Base-by-base conservation (phyloP, 2,329 filamentous ascomycete genomes). In the Cercospora berteroae region DNA sequence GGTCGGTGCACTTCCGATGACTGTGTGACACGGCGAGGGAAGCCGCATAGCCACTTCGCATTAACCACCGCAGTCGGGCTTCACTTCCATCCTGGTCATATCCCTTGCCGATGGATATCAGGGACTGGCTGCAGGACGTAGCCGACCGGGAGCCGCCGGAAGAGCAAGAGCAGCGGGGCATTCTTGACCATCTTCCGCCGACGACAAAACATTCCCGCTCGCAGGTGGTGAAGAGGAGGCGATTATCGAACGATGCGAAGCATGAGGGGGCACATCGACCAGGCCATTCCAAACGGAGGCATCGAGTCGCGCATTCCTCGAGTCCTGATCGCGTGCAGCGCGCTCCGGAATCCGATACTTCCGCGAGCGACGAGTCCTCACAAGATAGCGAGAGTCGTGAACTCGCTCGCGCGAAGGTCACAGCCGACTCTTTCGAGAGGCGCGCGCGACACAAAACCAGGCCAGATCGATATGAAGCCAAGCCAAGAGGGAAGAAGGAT, bases 391-490 rank as follows among this genome's bases (percentile, higher is more conserved):
- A 67, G 25, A 39, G 36, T 25, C 66, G 44, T 36, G 56, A 57
- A 4, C 57, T 59, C 16, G 33, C 52, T 57, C 60, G 36, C 12
- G 52, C 60, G 18, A 58, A 39, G 29, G 57, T 55, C 36, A 60
- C 64, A 50, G 36, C 61, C 39, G 67, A 72, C n/a, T 67, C 65
- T 8, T 85, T 83, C 74, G 77, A 79, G 71, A 80, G 79, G 65
- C 80, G 77, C 67, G 76, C 80, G 70, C 79, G 83, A 64, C 79
- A 79, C 74, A 84, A 82, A 74, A 84, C 82, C 25, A 80, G 79
- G 42, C 75, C 77, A 48, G 82, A 84, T 66, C 79, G 77, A 64
- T 85, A 85, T 69, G 78, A 80, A 44, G 74, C 77, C 23, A 80
- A 80, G 67, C 63, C 67, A 31, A 74, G 77, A 72, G 72, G 76